These are phyloP conservation scores for Beauveria pseudobassiana DNA, from an alignment of 2,329 filamentous ascomycete species.

Conservation along the genomic window DNA sequence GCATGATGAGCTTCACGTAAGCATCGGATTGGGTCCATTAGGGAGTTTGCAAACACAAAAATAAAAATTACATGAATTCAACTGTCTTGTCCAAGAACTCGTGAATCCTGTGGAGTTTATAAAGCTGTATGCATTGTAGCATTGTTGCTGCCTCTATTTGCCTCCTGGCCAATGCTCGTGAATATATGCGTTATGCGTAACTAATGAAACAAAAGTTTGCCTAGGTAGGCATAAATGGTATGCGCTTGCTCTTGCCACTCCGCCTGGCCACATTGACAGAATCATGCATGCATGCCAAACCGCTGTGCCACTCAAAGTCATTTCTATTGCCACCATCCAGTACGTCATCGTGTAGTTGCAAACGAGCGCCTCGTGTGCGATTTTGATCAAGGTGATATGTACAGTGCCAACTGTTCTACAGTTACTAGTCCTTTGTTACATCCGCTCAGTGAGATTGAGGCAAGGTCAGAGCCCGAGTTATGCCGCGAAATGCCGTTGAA, in stretches of 20 bases:
- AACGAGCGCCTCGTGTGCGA: not conserved
- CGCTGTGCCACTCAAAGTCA: not conserved
- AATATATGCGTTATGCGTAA: not conserved
- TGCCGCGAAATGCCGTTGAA: conserved; percentile 49
- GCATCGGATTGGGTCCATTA: conserved; percentile 31
- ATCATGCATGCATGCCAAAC: not conserved
- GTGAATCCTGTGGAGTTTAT: not conserved
- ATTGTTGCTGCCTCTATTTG: not conserved
- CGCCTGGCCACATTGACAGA: not conserved
- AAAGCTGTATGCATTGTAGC: not conserved
- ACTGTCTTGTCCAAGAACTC: not conserved
- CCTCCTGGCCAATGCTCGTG: not conserved
- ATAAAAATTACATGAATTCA: conserved; percentile 9
- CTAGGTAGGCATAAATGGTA: not conserved
- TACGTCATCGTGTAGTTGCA: not conserved
- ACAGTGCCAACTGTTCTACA: conserved; percentile 2
- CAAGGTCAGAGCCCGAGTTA: conserved; percentile 18
- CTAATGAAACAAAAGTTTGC: not conserved
- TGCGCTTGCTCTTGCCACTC: not conserved
- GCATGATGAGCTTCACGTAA: conserved; percentile 30
- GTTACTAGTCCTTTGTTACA: not conserved
- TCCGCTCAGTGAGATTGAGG: not conserved
- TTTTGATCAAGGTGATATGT: conserved; percentile 6
- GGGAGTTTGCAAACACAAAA: conserved; percentile 21
- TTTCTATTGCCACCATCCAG: not conserved